Conservation (phyloP, 2,329 filamentous ascomycete species). For the Teratosphaeria nubilosa region DNA sequence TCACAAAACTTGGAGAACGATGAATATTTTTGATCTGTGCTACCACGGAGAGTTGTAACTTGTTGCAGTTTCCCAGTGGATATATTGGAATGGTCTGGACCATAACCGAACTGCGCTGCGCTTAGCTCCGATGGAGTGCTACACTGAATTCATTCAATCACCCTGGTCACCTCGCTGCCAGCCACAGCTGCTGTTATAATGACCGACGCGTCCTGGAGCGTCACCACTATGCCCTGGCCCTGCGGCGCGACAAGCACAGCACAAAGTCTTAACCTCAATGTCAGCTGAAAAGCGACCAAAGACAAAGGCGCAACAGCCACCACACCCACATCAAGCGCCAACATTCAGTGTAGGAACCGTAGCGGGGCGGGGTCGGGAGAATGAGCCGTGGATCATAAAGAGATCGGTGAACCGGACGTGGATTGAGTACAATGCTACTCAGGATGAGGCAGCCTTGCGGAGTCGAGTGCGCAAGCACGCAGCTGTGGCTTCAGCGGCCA, state of each 20-base stretch:
- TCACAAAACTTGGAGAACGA: no score
- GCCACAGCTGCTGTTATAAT: background rate
- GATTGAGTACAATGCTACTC: background rate
- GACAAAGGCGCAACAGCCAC: background rate
- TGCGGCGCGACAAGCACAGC: background rate
- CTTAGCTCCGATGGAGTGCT: background rate
- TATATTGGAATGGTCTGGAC: background rate
- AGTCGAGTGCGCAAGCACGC: conserved; percentile 5
- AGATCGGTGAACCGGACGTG: background rate
- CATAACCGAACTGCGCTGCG: background rate
- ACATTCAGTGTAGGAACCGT: background rate
- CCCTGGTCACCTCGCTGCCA: background rate
- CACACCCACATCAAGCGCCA: background rate
- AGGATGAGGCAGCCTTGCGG: background rate
- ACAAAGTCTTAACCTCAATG: background rate
- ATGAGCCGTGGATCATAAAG: background rate
- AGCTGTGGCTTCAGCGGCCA: conserved; percentile 9
- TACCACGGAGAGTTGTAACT: background rate
- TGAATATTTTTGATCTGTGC: background rate
- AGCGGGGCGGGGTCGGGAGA: background rate
- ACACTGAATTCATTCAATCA: background rate
- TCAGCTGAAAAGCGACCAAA: background rate
- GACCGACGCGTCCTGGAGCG: background rate
- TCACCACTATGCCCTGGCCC: background rate
- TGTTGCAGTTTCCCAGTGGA: background rate